Percentiles rank a stretch among this genome's conserved stretches.
These are phyloP conservation scores for Logfia minima DNA, from an alignment of 129 eudicot genomes.

Conservation along the genomic window DNA sequence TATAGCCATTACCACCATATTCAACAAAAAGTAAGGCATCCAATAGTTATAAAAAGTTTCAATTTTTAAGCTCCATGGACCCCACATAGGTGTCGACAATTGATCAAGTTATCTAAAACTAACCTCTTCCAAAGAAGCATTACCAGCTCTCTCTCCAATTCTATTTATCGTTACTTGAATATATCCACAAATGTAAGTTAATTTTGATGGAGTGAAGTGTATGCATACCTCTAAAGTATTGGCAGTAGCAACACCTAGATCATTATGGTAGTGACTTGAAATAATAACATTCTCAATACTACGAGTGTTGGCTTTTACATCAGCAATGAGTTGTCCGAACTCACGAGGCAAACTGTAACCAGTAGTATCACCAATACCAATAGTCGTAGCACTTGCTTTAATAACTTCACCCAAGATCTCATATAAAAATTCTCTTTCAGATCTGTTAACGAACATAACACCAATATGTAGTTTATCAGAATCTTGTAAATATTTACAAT, in stretches of 20 bases:
- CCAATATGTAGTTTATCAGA: not conserved
- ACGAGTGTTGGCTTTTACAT: constrained; percentile 79
- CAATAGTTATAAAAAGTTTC: not conserved
- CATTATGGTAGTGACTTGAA: constrained; percentile 92
- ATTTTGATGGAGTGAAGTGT: not conserved
- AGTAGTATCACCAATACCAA: constrained; percentile 82
- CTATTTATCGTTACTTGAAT: constrained; percentile 81
- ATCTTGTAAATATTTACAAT: too few relatives aligned
- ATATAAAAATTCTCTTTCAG: constrained; percentile 84
- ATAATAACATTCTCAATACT: constrained; percentile 89
- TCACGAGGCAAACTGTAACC: constrained; percentile 72
- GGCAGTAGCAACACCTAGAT: constrained; percentile 94
- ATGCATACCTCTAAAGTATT: constrained; percentile 65
- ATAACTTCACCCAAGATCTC: constrained; percentile 77
- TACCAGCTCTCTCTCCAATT: constrained; percentile 98
- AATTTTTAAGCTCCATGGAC: not conserved
- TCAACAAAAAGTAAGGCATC: constrained; percentile 8
- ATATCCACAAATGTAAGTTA: constrained; percentile 1
- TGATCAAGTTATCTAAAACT: constrained; percentile 7
- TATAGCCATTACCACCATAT: constrained; percentile 83
- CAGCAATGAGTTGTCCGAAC: constrained; percentile 83
- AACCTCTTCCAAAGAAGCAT: constrained; percentile 96
- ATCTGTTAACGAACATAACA: constrained; percentile 41
- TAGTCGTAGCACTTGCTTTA: constrained; percentile 88
- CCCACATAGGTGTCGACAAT: not conserved